A percentile compares a stretch with the other conserved stretches of the same genome.
Conservation (phyloP, 2,329 filamentous ascomycete species). For the Neophaeococcomyces aloes region DNA sequence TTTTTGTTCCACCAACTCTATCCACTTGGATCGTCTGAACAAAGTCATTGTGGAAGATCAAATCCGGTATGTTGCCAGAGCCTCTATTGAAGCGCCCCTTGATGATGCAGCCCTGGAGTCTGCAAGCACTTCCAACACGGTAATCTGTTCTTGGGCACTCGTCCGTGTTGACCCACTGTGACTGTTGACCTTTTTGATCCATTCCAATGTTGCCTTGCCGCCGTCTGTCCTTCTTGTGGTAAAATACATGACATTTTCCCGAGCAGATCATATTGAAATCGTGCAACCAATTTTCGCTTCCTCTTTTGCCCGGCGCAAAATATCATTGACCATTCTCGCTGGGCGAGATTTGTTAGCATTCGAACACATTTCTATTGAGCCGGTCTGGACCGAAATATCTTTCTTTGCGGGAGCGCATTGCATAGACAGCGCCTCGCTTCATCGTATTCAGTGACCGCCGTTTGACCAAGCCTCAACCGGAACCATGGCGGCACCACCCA, state of each 20-base stretch:
- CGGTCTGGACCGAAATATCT: neutral
- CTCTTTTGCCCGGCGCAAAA: neutral
- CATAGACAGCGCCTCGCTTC: too few species aligned
- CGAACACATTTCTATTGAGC: neutral
- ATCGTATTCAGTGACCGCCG: neutral
- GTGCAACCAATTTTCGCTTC: neutral
- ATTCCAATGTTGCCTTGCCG: neutral
- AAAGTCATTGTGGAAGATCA: neutral
- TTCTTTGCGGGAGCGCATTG: neutral
- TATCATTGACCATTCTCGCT: slow-evolving; percentile 1
- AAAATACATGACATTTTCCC: neutral
- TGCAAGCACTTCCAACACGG: slow-evolving; percentile 2
- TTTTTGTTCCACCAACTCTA: neutral
- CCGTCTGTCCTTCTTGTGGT: neutral
- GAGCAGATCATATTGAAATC: too few species aligned
- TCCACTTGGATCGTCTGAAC: neutral
- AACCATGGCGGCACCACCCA: slow-evolving; percentile 2
- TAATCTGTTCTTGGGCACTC: neutral
- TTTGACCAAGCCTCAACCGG: neutral
- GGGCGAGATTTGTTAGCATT: neutral
- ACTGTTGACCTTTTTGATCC: neutral
- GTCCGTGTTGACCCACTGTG: neutral
- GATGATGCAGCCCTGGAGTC: neutral
- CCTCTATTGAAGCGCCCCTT: neutral
- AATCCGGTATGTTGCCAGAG: neutral